These are phyloP conservation scores for Microascus cirrosus DNA, from an alignment of 2,329 filamentous ascomycete species.

Conservation along the genomic window DNA sequence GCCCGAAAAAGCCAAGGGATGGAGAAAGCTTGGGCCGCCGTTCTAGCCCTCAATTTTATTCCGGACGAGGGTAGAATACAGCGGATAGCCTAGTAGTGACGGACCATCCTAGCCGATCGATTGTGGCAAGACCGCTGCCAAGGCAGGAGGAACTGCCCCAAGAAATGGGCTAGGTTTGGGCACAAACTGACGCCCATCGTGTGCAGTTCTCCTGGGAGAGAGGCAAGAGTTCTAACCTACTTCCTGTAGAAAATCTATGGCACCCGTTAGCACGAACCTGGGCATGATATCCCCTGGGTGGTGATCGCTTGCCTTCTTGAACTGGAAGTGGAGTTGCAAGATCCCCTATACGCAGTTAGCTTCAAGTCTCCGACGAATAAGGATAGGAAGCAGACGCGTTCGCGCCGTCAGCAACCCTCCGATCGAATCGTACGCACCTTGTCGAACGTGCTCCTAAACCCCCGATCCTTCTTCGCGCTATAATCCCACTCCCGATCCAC, in stretches of 20 bases:
- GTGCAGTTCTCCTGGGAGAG: no score
- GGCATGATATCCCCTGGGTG: background rate
- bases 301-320: constrained; percentile 70
- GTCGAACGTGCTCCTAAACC: constrained; percentile 94
- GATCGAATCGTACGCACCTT: constrained; percentile 53
- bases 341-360: constrained; percentile 56
- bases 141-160: no score
- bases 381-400: background rate
- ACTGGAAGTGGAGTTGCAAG: constrained; percentile 92
- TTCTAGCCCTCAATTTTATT: no score
- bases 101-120: no score
- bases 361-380: background rate
- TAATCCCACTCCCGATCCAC: constrained; percentile 99
- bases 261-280: background rate
- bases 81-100: no score
- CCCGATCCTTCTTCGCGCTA: constrained; percentile 85
- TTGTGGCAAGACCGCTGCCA: no score
- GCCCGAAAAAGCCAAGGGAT: no score
- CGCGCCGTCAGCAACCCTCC: background rate
- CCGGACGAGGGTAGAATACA: no score
- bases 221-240: constrained; percentile 15
- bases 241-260: constrained; percentile 48
- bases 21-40: no score
- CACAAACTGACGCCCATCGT: no score
- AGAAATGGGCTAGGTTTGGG: no score